Evolutionary conservation across 805 yeast species (phyloP).

Genomic region (Barnettozyma siamensis): DNA sequence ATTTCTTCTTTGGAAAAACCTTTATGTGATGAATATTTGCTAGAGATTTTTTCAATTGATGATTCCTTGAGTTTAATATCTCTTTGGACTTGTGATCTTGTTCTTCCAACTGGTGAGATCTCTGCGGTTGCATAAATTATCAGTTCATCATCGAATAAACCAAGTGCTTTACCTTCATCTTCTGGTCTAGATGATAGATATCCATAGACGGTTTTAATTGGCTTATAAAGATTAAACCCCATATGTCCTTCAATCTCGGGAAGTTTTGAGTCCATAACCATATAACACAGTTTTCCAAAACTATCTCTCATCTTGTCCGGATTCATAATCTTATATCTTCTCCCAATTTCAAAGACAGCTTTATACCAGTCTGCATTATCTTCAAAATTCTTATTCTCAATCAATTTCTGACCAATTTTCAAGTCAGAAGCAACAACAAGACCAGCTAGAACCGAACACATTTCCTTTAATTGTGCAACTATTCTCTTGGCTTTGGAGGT

Average conservation of each 20-base stretch:
- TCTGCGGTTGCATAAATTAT: constrained; percentile 63
- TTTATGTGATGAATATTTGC: constrained; percentile 37
- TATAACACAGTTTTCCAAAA: constrained; percentile 74
- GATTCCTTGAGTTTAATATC: constrained; percentile 61
- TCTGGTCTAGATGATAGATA: constrained; percentile 38
- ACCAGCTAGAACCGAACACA: constrained; percentile 76
- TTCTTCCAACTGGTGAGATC: constrained; percentile 52
- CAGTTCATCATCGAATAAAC: constrained; percentile 51
- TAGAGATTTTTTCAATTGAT: constrained; percentile 58
- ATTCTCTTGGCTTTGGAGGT: constrained; percentile 66
- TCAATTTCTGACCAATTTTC: constrained; percentile 59
- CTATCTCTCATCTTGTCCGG: constrained; percentile 77
- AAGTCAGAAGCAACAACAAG: constrained; percentile 72
- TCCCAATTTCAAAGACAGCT: constrained; percentile 66
- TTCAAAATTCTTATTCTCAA: constrained; percentile 60
- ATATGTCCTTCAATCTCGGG: constrained; percentile 64
- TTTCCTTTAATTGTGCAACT: constrained; percentile 64
- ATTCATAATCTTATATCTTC: constrained; percentile 78
- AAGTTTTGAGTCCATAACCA: constrained; percentile 78
- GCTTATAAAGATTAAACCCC: constrained; percentile 73
- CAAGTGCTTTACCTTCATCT: constrained; percentile 31
- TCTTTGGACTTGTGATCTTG: constrained; percentile 47
- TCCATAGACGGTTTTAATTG: constrained; percentile 55
- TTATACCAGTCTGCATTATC: constrained; percentile 73
- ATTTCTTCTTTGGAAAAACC: constrained; percentile 52